These are phyloP conservation scores for Tulasnella sp. DNA, from an alignment of 768 basidiomycete species.

Conservation along the genomic window DNA sequence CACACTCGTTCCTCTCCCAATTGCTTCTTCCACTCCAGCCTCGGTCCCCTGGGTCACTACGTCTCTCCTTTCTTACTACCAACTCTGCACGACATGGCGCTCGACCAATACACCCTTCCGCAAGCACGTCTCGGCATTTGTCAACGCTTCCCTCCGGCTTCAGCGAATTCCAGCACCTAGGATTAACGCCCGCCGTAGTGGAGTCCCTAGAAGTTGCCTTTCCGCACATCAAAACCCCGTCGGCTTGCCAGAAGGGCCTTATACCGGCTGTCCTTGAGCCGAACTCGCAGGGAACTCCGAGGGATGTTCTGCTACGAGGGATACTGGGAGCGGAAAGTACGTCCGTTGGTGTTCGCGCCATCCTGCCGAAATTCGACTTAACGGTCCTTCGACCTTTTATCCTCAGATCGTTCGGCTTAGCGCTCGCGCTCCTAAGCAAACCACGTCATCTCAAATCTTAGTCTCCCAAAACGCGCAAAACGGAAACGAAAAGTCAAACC, in stretches of 20 bases:
- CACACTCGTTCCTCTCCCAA: not conserved
- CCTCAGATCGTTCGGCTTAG: constrained; percentile 10
- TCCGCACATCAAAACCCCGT: constrained; percentile 10
- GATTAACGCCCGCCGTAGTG: not conserved
- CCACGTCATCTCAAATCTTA: not conserved
- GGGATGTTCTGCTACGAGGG: constrained; percentile 13
- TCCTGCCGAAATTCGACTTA: not conserved
- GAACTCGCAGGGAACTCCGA: not conserved
- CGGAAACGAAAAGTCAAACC: constrained; percentile 1
- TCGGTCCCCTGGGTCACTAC: not conserved
- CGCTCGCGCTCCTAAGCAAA: constrained; percentile 5
- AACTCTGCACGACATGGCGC: not conserved
- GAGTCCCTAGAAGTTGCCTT: not conserved
- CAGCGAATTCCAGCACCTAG: constrained; percentile 1
- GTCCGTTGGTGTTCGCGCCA: not conserved
- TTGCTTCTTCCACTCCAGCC: constrained; percentile 6
- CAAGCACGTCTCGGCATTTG: not conserved
- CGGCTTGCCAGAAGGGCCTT: constrained; percentile 2
- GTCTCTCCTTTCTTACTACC: constrained; percentile 1
- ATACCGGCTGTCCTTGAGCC: constrained; percentile 2
- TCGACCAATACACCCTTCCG: not conserved
- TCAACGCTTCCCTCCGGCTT: not conserved
- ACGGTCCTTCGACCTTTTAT: not conserved
- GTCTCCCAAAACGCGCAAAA: not conserved
- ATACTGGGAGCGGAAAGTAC: constrained; percentile 19